Evolutionary conservation across 139 green algal species (phyloP).

Genomic region (Chlamydomonas urium): DNA sequence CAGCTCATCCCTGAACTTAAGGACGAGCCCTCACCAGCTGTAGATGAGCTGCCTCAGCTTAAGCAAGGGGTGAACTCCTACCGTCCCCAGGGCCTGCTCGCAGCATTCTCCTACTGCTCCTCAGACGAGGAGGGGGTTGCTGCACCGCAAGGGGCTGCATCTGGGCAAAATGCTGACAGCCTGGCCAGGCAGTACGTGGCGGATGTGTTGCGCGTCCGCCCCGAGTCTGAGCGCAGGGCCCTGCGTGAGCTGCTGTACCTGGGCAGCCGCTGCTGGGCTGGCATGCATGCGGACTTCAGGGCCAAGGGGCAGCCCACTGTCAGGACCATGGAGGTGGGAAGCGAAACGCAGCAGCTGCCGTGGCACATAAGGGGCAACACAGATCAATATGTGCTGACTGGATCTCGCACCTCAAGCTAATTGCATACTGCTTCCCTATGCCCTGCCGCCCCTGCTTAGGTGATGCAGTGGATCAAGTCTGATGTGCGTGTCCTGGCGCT

Average conservation of each 20-base stretch:
- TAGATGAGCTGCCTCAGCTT: too few species aligned
- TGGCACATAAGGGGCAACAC: too few species aligned
- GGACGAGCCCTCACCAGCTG: too few species aligned
- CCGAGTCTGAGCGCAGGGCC: background rate
- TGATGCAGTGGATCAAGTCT: slow-evolving; percentile 16
- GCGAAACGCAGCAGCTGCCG: too few species aligned
- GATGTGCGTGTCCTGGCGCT: background rate
- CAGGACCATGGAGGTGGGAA: background rate
- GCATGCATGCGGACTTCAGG: slow-evolving; percentile 2
- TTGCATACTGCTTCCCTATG: background rate
- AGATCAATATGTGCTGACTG: too few species aligned
- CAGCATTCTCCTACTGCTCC: too few species aligned
- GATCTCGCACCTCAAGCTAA: too few species aligned
- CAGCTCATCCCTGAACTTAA: too few species aligned
- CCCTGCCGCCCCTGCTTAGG: background rate
- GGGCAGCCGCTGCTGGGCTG: background rate
- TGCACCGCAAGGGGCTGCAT: background rate
- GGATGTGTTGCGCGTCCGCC: background rate
- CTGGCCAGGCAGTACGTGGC: slow-evolving; percentile 5
- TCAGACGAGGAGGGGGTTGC: background rate
- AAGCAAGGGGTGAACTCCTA: too few species aligned
- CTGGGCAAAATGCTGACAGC: too few species aligned
- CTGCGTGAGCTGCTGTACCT: slow-evolving; percentile 10
- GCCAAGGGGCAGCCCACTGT: slow-evolving; percentile 9
- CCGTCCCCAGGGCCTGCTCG: too few species aligned